Evolutionary conservation across 2,329 filamentous ascomycete species (phyloP).

Genomic region (Trichoderma hamatum): DNA sequence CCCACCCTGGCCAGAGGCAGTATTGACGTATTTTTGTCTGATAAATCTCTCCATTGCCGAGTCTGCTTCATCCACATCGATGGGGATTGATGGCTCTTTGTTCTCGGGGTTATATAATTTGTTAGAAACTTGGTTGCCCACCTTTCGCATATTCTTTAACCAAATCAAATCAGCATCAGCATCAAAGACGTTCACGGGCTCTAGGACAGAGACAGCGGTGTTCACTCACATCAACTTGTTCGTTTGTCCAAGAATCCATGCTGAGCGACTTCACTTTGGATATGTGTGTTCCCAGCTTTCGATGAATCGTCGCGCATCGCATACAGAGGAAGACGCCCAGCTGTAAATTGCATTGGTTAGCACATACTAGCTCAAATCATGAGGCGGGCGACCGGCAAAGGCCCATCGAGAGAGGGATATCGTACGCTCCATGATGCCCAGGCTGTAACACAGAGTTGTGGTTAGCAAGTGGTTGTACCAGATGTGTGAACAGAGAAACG

Average conservation of each 20-base stretch:
- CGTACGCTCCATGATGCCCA: constrained; percentile 97
- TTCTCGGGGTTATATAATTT: constrained; percentile 86
- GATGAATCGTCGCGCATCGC: constrained; percentile 93
- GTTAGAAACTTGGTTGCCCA: constrained; percentile 86
- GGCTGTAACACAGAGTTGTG: constrained; percentile 53
- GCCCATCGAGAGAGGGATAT: constrained; percentile 32
- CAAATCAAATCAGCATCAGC: background rate
- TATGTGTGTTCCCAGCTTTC: constrained; percentile 95
- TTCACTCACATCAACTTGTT: constrained; percentile 85
- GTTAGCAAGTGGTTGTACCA: constrained; percentile 35
- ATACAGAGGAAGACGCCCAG: constrained; percentile 96
- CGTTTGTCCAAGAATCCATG: constrained; percentile 96
- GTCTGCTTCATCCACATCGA: constrained; percentile 91
- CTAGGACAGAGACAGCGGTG: background rate
- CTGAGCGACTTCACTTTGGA: constrained; percentile 98
- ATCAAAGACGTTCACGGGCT: background rate
- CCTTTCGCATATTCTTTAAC: constrained; percentile 84
- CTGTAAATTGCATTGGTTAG: constrained; percentile 48
- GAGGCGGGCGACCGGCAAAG: background rate
- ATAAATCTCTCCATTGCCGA: constrained; percentile 95
- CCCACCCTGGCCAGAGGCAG: constrained; percentile 42
- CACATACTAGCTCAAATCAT: constrained; percentile 3
- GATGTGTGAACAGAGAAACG: constrained; percentile 21
- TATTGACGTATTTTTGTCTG: constrained; percentile 85
- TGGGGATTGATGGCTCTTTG: constrained; percentile 78